These are phyloP conservation scores for Toxicodendron radicans DNA, from an alignment of 345 rosid genomes.

Conservation along the genomic window DNA sequence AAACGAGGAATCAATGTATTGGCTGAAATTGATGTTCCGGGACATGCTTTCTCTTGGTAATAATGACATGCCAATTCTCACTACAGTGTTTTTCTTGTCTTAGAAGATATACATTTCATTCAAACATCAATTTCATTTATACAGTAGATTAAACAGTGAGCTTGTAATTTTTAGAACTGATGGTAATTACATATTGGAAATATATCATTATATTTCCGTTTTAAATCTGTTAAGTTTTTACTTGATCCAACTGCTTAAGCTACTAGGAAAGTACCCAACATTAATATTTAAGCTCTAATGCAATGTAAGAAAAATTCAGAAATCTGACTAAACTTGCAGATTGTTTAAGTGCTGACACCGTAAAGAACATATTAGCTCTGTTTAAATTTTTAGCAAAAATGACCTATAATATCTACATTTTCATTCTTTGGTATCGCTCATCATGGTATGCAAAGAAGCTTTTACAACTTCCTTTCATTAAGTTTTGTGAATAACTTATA, in stretches of 20 bases:
- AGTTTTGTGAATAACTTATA: neutral
- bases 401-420: too few species aligned
- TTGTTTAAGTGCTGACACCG: neutral
- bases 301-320: too few species aligned
- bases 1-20: conserved; percentile 60
- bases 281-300: too few species aligned
- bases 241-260: too few species aligned
- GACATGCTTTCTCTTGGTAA: conserved; percentile 77
- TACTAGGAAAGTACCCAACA: too few species aligned
- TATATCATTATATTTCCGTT: neutral
- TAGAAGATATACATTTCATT: conserved; percentile 13
- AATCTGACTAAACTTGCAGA: too few species aligned
- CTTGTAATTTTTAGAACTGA: too few species aligned
- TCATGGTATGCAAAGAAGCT: neutral
- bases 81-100: neutral
- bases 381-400: too few species aligned
- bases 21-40: conserved; percentile 81
- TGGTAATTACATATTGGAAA: neutral
- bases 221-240: too few species aligned
- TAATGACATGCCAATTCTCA: conserved; percentile 11
- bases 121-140: neutral
- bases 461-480: neutral
- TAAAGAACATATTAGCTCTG: neutral
- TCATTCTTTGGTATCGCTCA: too few species aligned
- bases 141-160: too few species aligned